Percentiles rank a stretch among this genome's conserved stretches.
Evolutionary conservation across 805 yeast species (phyloP).

Genomic region (Clavispora phyllophila): DNA sequence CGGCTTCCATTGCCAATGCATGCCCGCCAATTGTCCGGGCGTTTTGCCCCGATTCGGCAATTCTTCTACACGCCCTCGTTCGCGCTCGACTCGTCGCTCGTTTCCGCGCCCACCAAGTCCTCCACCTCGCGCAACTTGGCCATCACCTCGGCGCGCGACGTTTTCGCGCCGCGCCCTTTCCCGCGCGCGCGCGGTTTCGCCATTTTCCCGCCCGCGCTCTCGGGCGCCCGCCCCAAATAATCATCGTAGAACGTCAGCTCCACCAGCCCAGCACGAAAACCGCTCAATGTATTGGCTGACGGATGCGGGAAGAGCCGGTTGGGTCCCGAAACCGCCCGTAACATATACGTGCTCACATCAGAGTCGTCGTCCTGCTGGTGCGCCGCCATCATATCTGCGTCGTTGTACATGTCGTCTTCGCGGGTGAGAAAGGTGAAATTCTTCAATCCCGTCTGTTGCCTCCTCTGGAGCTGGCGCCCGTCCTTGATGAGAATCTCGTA

Average conservation of each 20-base stretch:
- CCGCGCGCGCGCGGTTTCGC: background rate
- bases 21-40: background rate
- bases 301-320: constrained; percentile 19
- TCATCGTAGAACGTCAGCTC: constrained; percentile 36
- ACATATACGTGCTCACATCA: constrained; percentile 19
- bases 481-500: constrained; percentile 28
- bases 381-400: constrained; percentile 23
- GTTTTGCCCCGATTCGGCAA: background rate
- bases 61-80: background rate
- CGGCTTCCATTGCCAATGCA: background rate
- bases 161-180: background rate
- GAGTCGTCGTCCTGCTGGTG: constrained; percentile 13
- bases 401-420: constrained; percentile 27
- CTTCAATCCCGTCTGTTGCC: constrained; percentile 21
- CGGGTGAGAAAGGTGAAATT: constrained; percentile 31
- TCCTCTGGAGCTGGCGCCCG: constrained; percentile 11
- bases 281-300: constrained; percentile 31
- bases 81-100: background rate
- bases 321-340: background rate
- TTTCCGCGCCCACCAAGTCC: background rate
- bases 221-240: constrained; percentile 24
- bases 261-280: constrained; percentile 34
- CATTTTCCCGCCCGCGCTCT: constrained; percentile 4
- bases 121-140: constrained; percentile 1
- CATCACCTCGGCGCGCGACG: background rate